Conservation (phyloP, 2,329 filamentous ascomycete genomes). For the Botrytis hyacinthi region DNA sequence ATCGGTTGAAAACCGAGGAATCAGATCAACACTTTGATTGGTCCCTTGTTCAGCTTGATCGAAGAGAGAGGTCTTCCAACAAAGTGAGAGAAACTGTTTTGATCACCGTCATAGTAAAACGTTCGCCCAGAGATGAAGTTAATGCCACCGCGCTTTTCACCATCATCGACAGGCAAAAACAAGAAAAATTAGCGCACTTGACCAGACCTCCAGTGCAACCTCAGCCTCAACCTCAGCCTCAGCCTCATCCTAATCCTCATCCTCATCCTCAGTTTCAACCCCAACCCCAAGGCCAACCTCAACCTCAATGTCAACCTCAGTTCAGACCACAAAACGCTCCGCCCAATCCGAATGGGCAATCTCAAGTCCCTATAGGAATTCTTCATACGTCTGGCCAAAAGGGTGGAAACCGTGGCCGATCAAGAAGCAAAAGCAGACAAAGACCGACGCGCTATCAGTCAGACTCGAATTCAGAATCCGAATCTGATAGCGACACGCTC, state of each 20-base stretch:
- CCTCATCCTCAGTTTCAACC: conserved; percentile 15
- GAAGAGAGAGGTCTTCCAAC: conserved; percentile 21
- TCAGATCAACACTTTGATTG: conserved; percentile 33
- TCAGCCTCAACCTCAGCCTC: conserved; percentile 15
- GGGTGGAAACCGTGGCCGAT: neutral
- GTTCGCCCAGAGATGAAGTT: conserved; percentile 26
- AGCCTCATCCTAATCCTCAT: neutral
- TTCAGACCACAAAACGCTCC: conserved; percentile 3
- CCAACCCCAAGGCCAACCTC: neutral
- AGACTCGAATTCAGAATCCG: conserved; percentile 23
- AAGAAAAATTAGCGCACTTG: conserved; percentile 21
- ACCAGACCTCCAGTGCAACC: conserved; percentile 21
- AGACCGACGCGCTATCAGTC: conserved; percentile 14
- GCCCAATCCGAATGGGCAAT: conserved; percentile 3
- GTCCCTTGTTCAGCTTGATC: conserved; percentile 35
- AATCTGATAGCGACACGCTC: conserved; percentile 22
- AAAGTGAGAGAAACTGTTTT: conserved; percentile 31
- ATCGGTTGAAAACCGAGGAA: conserved; percentile 31
- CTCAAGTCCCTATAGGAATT: neutral
- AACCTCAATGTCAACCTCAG: neutral
- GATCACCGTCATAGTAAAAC: conserved; percentile 35
- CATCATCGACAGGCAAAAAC: conserved; percentile 27
- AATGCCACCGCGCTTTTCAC: conserved; percentile 28
- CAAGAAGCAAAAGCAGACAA: neutral
- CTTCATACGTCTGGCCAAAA: neutral